phyloP scores from a whole-genome alignment of 225 moss, liverwort and hornwort genomes.

The Climacium dendroides region DNA sequence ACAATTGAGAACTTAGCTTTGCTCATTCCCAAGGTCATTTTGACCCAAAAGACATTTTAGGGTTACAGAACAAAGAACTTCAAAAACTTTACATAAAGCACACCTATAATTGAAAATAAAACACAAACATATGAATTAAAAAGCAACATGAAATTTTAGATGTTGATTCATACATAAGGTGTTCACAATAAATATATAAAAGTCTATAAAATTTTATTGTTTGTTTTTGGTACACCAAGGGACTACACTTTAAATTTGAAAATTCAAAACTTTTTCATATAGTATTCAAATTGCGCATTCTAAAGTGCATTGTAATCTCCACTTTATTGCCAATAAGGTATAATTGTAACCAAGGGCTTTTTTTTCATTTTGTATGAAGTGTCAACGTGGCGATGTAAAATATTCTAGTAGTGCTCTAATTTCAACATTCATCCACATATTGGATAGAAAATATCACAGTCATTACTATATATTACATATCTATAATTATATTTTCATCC shows the following conservation, averaged over 20 bases:
- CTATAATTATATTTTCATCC: no score
- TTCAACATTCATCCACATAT: no score
- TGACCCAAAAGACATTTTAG: not conserved
- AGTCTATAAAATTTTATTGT: not conserved
- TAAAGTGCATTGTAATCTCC: no score
- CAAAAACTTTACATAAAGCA: no score
- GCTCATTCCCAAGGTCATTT: not conserved
- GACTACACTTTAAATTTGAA: not conserved
- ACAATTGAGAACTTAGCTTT: not conserved
- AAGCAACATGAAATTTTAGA: not conserved
- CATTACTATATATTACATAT: no score
- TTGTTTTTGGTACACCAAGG: not conserved
- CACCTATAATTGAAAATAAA: not conserved
- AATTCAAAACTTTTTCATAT: no score
- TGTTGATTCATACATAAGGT: not conserved
- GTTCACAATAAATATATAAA: not conserved
- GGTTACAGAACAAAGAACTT: accelerated
- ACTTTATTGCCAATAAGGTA: not conserved
- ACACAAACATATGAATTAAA: no score
- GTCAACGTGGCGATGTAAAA: no score
- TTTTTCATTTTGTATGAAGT: no score
- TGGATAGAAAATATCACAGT: no score
- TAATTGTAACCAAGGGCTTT: no score
- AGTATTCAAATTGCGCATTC: not conserved
- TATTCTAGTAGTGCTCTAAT: no score